Evolutionary conservation across 2,329 filamentous ascomycete species (phyloP), one percentile per base, ranked within the genome.

Genomic region (Nemania diffusa): DNA sequence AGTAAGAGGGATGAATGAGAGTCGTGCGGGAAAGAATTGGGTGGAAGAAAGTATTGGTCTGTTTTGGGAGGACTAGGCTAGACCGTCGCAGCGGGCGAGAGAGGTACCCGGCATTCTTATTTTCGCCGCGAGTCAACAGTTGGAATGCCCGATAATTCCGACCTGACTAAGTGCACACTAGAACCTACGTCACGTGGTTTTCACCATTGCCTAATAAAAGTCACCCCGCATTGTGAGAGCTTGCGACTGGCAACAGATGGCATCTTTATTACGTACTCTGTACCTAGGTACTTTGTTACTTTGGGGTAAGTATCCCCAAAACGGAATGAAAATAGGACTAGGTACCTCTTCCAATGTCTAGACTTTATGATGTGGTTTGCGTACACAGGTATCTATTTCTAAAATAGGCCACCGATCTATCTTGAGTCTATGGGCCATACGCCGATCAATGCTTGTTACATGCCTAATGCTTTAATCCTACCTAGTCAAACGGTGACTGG

Each of bases 351-450:
- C n/a, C n/a, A 51, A 51, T n/a, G 11, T 2, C 37, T 57, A 9
- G 37, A 62, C 42, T 65, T 42, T 60, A 51, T 51, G n/a, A 65
- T 57, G 57, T 40, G 22, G 42, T 53, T 56, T 57, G 65, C n/a
- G n/a, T n/a, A n/a, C n/a, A n/a, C n/a, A n/a, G 65, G 65, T 68
- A 68, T 68, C 62, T 62, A 56, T 61, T 50, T 57, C 50, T 26
- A 57, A 59, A 61, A 57, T n/a, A 64, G 37, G 44, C 32, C 37
- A 50, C 48, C 8, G 9, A 52, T 52, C 15, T 51, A 62, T 60
- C 13, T 63, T 29, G 1, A 32, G 29, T 64, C 24, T 55, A 20
- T 57, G n/a, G 17, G 17, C 34, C 40, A 37, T 22, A 44, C 60
- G 55, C 60, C 60, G 61, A 60, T n/a, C 20, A 48, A 59, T 60